Percentiles rank a stretch among this genome's conserved stretches.
These are phyloP conservation scores for Plasmodium vinckei DNA, from an alignment of 169 alveolate genomes.

Conservation along the genomic window DNA sequence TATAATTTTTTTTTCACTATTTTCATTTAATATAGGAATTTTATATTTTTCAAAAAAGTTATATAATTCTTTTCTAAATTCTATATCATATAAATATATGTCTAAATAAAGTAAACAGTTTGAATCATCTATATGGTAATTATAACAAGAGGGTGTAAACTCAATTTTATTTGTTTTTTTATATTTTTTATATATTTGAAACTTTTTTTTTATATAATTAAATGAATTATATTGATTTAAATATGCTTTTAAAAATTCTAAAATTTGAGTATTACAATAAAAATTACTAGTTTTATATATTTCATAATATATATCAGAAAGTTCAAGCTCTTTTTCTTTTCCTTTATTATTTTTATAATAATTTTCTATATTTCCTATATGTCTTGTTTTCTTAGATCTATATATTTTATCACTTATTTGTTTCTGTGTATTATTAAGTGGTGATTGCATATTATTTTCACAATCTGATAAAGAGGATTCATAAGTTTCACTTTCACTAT, in stretches of 20 bases:
- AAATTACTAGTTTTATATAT: constrained; percentile 58
- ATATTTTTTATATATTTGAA: constrained; percentile 29
- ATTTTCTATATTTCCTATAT: constrained; percentile 15
- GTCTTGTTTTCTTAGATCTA: no score
- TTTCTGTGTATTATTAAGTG: background rate
- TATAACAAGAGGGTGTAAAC: constrained; percentile 34
- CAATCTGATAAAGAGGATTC: background rate
- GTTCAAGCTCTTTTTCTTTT: background rate
- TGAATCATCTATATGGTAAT: constrained; percentile 33
- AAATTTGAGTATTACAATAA: constrained; percentile 37
- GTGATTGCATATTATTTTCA: background rate
- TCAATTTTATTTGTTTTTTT: constrained; percentile 16
- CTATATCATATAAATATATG: constrained; percentile 31
- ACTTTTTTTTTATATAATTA: constrained; percentile 21
- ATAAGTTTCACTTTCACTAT: background rate
- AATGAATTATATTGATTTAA: constrained; percentile 50
- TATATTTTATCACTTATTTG: background rate
- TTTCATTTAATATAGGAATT: constrained; percentile 7
- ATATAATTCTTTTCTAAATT: constrained; percentile 15
- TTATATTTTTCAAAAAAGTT: constrained; percentile 19
- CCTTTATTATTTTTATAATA: constrained; percentile 36
- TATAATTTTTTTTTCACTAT: constrained; percentile 30
- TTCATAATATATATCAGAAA: constrained; percentile 32
- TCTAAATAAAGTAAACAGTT: constrained; percentile 12
- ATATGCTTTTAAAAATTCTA: constrained; percentile 51